phyloP scores from a whole-genome alignment of 179 eudicot genomes.

The Silene coronaria region DNA sequence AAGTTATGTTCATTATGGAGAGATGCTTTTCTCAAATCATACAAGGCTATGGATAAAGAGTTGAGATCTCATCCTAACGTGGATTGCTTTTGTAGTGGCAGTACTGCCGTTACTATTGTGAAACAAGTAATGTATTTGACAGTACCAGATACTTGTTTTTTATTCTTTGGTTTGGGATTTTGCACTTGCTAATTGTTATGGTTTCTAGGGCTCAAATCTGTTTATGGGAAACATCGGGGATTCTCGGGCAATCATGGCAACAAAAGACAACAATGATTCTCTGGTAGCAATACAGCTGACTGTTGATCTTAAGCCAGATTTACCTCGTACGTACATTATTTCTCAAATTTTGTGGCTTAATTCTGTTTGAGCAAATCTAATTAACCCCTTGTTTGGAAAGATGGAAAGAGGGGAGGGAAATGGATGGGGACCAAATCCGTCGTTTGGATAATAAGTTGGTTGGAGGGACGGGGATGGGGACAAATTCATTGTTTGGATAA shows the following conservation, averaged over 20 bases:
- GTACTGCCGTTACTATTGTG: slow-evolving; percentile 77
- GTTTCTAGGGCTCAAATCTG: slow-evolving; percentile 69
- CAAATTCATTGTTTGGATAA: neutral
- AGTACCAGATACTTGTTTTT: slow-evolving; percentile 2
- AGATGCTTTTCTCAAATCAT: slow-evolving; percentile 84
- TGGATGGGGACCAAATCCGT: neutral
- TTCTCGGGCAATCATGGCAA: slow-evolving; percentile 89
- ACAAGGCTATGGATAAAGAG: slow-evolving; percentile 92
- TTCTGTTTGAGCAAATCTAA: slow-evolving; percentile 12
- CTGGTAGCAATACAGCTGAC: slow-evolving; percentile 82
- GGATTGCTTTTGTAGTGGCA: slow-evolving; percentile 98
- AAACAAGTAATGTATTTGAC: slow-evolving; percentile 51
- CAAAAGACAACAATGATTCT: slow-evolving; percentile 54
- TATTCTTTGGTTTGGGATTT: neutral
- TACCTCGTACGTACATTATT: slow-evolving; percentile 59
- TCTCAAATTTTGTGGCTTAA: neutral
- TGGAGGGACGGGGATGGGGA: neutral
- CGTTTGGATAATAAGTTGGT: neutral
- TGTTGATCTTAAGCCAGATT: slow-evolving; percentile 95
- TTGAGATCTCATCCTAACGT: slow-evolving; percentile 73
- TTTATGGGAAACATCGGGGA: slow-evolving; percentile 84
- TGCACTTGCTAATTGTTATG: neutral
- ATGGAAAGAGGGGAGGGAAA: neutral
- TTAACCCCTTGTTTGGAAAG: neutral
- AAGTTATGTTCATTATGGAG: slow-evolving; percentile 54